These are phyloP conservation scores for Sedum album DNA, from an alignment of 164 flowering plant species.

Conservation along the genomic window DNA sequence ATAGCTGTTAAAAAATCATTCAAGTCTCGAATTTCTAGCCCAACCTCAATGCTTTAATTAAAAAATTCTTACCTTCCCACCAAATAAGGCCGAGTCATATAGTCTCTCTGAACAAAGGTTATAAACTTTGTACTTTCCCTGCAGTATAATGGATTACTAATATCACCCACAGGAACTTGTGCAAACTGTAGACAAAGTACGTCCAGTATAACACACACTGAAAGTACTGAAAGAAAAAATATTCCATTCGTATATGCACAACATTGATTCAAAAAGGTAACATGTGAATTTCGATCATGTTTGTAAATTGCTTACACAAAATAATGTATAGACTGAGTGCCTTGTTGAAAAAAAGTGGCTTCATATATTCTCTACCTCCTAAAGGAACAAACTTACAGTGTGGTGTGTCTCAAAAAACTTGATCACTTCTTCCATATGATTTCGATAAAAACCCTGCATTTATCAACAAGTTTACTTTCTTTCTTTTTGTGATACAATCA, in stretches of 20 bases:
- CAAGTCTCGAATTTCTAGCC: neutral
- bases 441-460: constrained; percentile 85
- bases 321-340: neutral
- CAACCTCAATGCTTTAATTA: neutral
- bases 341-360: no score
- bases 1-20: no score
- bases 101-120: constrained; percentile 97
- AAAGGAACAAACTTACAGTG: constrained; percentile 40
- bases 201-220: neutral
- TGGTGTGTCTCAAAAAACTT: constrained; percentile 92
- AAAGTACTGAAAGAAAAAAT: neutral
- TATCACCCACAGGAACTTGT: neutral
- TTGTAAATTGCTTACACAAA: neutral
- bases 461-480: neutral
- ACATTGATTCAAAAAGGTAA: neutral
- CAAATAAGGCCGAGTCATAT: constrained; percentile 85
- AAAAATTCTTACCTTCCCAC: constrained; percentile 67
- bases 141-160: constrained; percentile 12
- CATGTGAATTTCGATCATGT: neutral
- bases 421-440: constrained; percentile 99
- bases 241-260: neutral
- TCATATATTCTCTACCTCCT: neutral
- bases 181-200: neutral
- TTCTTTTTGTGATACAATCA: no score
- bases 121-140: constrained; percentile 96